Conservation (phyloP, 2,329 filamentous ascomycete genomes). For the Scleromitrula shiraiana region DNA sequence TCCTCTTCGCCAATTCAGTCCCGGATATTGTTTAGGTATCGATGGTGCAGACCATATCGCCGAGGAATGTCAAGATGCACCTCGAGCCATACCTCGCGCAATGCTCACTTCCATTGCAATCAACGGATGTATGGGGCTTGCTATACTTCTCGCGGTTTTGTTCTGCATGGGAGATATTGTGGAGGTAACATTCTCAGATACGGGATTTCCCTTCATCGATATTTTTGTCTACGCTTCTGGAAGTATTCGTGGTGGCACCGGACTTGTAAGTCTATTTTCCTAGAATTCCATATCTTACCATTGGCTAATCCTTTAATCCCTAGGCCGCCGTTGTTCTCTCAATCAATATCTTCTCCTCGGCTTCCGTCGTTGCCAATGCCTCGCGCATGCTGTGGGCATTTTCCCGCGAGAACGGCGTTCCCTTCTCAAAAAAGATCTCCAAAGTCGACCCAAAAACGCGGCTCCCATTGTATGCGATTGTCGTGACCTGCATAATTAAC, state of each 20-base stretch:
- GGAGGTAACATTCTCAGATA: background rate
- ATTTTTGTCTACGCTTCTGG: background rate
- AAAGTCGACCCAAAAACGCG: background rate
- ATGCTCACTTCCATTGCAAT: background rate
- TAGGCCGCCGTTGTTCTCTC: no score
- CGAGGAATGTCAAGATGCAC: slow-evolving; percentile 7
- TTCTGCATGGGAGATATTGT: background rate
- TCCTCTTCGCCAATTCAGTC: background rate
- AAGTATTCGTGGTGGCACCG: background rate
- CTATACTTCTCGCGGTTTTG: slow-evolving; percentile 6
- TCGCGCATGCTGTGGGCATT: no score
- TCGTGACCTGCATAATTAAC: background rate
- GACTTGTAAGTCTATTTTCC: background rate
- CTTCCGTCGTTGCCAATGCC: no score
- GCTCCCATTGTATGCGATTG: background rate
- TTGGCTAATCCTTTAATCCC: background rate
- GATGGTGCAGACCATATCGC: background rate
- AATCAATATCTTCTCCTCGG: no score
- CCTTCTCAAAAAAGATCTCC: no score
- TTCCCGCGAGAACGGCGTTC: no score
- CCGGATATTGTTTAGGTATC: background rate
- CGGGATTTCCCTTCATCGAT: background rate
- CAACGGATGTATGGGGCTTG: slow-evolving; percentile 5
- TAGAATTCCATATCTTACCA: background rate
- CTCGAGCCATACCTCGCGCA: background rate